These are phyloP conservation scores for Lepidium aucheri DNA, from an alignment of 345 rosid genomes.

Conservation along the genomic window DNA sequence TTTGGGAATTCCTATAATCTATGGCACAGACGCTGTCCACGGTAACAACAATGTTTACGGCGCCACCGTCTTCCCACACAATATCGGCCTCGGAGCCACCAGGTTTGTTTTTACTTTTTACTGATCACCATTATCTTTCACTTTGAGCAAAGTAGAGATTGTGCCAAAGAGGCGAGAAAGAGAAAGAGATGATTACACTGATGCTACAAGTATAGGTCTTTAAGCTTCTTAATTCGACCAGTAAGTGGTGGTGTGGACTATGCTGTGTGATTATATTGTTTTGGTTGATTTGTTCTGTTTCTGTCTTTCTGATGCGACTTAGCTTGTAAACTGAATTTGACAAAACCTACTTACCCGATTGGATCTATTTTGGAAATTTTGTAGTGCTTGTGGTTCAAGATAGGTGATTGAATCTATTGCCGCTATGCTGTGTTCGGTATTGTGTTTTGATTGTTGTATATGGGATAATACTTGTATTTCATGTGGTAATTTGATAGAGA, in stretches of 20 bases:
- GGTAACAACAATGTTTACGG: conserved; percentile 78
- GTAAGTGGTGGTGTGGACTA: background rate
- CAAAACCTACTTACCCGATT: background rate
- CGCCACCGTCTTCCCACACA: conserved; percentile 85
- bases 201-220: background rate
- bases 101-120: conserved; percentile 36
- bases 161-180: background rate
- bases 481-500: conserved; percentile 36
- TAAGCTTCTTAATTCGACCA: background rate
- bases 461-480: background rate
- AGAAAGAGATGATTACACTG: background rate
- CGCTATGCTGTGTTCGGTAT: background rate
- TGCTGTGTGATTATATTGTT: background rate
- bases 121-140: background rate
- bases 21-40: conserved; percentile 93
- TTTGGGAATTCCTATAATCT: conserved; percentile 72
- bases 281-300: background rate
- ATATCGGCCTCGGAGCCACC: conserved; percentile 81
- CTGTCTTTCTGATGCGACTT: background rate
- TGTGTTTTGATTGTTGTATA: background rate
- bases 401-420: background rate
- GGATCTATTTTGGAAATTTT: background rate
- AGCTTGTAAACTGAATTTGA: background rate
- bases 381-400: background rate
- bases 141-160: background rate